phyloP scores from a whole-genome alignment of 768 basidiomycete species.

The Hydnum rufescens region DNA sequence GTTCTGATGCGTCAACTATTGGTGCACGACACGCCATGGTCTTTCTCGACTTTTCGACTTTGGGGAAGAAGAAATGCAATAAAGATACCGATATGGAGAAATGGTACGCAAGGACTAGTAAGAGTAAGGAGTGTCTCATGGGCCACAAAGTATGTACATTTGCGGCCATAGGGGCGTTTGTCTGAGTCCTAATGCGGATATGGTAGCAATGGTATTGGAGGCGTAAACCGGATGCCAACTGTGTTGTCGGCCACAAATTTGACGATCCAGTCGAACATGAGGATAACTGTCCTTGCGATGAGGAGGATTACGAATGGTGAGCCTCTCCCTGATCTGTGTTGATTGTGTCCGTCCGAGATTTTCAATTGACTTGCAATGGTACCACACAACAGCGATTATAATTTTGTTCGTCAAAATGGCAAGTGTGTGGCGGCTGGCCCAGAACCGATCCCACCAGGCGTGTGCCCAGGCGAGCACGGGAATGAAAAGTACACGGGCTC shows the following conservation, averaged over 20 bases:
- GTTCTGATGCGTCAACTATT: conserved; percentile 32
- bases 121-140: conserved; percentile 66
- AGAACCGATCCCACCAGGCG: conserved; percentile 63
- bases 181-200: not conserved
- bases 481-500: conserved; percentile 63
- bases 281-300: conserved; percentile 63
- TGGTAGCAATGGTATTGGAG: conserved; percentile 82
- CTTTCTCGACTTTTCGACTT: conserved; percentile 63
- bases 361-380: not conserved
- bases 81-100: conserved; percentile 49
- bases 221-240: conserved; percentile 62
- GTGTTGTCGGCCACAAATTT: conserved; percentile 84
- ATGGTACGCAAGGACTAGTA: conserved; percentile 64
- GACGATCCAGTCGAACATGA: conserved; percentile 67
- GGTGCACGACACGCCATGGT: conserved; percentile 49
- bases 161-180: not conserved
- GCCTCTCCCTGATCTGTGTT: conserved; percentile 9
- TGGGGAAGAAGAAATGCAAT: conserved; percentile 46
- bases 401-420: conserved; percentile 53
- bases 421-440: conserved; percentile 73
- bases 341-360: conserved; percentile 3
- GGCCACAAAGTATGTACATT: conserved; percentile 55
- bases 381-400: conserved; percentile 63
- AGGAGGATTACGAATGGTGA: conserved; percentile 89
- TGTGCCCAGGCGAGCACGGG: conserved; percentile 30